phyloP scores from a whole-genome alignment of 116 monocot species.

The Cymodocea nodosa region DNA sequence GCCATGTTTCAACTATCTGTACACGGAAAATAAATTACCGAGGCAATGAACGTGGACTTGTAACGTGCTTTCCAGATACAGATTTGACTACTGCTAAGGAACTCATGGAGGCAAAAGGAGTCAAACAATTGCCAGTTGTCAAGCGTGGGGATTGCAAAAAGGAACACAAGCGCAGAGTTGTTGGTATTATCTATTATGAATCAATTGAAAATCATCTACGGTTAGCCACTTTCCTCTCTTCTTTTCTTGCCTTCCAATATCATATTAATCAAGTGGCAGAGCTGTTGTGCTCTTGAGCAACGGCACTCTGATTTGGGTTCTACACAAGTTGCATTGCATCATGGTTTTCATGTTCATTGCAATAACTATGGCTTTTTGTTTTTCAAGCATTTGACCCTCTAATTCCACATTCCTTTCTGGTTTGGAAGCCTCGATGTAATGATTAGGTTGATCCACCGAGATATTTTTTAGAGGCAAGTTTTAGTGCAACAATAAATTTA shows the following conservation, averaged over 20 bases:
- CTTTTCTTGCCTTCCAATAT: background rate
- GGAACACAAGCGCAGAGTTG: constrained; percentile 48
- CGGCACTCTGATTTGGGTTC: too few relatives aligned
- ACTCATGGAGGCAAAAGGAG: constrained; percentile 80
- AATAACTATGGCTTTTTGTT: too few relatives aligned
- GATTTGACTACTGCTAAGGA: constrained; percentile 77
- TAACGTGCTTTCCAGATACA: constrained; percentile 83
- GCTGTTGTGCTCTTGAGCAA: background rate
- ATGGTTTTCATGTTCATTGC: too few relatives aligned
- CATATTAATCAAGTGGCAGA: background rate
- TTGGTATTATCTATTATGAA: constrained; percentile 74
- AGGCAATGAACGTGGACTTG: constrained; percentile 60
- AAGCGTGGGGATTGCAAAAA: constrained; percentile 32
- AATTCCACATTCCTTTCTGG: too few relatives aligned
- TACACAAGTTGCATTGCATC: too few relatives aligned
- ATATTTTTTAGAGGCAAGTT: too few relatives aligned
- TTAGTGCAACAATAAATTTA: too few relatives aligned
- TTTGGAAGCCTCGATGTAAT: too few relatives aligned
- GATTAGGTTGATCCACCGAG: too few relatives aligned
- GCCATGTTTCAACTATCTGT: constrained; percentile 44
- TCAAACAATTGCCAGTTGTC: constrained; percentile 76
- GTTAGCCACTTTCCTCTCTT: constrained; percentile 32
- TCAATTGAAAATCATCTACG: constrained; percentile 52
- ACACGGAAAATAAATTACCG: constrained; percentile 56
- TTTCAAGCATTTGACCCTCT: too few relatives aligned